These are phyloP conservation scores for Tetrahymena elliotti DNA, from an alignment of 73 alveolate species.

Conservation along the genomic window DNA sequence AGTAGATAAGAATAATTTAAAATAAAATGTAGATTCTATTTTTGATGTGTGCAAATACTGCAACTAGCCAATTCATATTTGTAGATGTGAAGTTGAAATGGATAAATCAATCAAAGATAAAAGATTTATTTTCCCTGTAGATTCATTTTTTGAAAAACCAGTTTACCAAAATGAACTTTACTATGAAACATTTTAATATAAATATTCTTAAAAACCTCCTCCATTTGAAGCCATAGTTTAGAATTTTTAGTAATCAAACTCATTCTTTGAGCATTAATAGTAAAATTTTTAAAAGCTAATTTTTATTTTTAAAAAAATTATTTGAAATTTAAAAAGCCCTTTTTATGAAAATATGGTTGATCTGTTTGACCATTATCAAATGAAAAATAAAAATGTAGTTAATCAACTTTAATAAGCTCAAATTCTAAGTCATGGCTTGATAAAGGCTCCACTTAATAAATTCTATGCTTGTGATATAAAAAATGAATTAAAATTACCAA, in stretches of 20 bases:
- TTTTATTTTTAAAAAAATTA: neutral
- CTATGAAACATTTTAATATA: neutral
- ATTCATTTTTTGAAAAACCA: neutral
- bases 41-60: slow-evolving; percentile 16
- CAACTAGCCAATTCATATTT: neutral
- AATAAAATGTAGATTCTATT: neutral
- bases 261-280: slow-evolving; percentile 2
- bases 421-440: neutral
- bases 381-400: slow-evolving; percentile 6
- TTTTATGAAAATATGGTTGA: slow-evolving; percentile 3
- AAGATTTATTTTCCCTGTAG: neutral
- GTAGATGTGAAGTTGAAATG: neutral
- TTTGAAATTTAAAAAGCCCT: neutral
- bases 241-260: neutral
- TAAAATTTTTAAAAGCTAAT: neutral
- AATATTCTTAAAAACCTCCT: slow-evolving; percentile 1
- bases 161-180: neutral
- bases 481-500: slow-evolving; percentile 5
- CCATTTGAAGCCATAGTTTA: neutral
- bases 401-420: neutral
- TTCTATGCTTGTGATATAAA: neutral
- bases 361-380: slow-evolving; percentile 7
- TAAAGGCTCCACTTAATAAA: slow-evolving; percentile 15
- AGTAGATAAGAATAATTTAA: slow-evolving; percentile 8
- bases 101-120: neutral